phyloP scores from a whole-genome alignment of 352 stramenopile genomes.

The Pythium phragmiticola region DNA sequence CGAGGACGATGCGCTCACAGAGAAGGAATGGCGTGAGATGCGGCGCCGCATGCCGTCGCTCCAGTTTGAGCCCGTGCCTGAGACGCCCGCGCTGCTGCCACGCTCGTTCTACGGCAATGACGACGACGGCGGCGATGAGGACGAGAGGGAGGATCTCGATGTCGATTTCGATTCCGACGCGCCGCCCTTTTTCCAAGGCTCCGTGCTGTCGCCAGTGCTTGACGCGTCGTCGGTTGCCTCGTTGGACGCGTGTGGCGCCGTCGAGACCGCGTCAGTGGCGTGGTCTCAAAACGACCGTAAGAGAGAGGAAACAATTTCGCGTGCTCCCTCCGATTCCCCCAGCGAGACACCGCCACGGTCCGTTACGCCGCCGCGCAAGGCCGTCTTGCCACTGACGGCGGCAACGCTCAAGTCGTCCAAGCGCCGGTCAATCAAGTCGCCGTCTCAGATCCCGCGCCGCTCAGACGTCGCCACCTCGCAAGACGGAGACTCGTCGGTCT shows the following conservation, averaged over 20 bases:
- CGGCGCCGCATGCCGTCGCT: slow-evolving; percentile 49
- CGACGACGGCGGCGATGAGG: neutral
- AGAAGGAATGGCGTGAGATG: slow-evolving; percentile 63
- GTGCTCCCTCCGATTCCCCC: neutral
- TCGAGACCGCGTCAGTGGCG: neutral
- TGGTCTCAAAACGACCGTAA: neutral
- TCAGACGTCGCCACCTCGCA: neutral
- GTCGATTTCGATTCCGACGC: no score
- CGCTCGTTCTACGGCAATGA: slow-evolving; percentile 33
- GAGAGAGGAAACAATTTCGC: neutral
- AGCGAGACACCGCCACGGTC: neutral
- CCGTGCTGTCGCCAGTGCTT: no score
- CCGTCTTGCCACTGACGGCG: neutral
- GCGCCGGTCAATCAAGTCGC: neutral
- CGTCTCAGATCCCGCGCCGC: neutral
- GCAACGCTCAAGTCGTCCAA: slow-evolving; percentile 12
- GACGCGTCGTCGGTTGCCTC: neutral
- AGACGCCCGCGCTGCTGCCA: slow-evolving; percentile 47
- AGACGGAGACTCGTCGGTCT: neutral
- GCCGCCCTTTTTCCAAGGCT: no score
- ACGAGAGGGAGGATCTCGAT: no score
- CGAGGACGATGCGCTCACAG: slow-evolving; percentile 32
- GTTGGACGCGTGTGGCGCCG: neutral
- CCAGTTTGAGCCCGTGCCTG: slow-evolving; percentile 61
- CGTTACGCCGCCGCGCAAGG: neutral